These are phyloP conservation scores for Monosporozyma solicola DNA, from an alignment of 805 yeast genomes.

Conservation along the genomic window DNA sequence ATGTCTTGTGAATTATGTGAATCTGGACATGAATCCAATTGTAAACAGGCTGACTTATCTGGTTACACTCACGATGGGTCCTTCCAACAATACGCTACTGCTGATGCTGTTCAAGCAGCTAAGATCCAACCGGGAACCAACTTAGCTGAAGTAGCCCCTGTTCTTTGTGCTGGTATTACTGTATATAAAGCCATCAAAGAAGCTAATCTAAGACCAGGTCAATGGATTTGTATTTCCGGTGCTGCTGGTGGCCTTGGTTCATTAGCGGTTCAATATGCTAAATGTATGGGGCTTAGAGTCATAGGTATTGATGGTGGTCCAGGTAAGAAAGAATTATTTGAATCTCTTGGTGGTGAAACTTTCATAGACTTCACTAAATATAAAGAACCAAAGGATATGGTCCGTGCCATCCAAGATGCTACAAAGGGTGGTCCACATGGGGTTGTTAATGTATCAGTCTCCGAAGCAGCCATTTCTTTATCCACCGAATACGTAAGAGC, in stretches of 20 bases:
- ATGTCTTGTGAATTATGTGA: conserved; percentile 52
- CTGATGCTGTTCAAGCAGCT: conserved; percentile 84
- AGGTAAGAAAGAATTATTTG: conserved; percentile 39
- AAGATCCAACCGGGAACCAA: conserved; percentile 62
- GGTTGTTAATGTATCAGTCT: conserved; percentile 60
- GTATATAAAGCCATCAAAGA: conserved; percentile 52
- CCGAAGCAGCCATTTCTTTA: conserved; percentile 51
- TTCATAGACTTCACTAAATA: conserved; percentile 46
- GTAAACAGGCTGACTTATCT: conserved; percentile 41
- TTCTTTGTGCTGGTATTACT: conserved; percentile 55
- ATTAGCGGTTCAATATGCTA: conserved; percentile 50
- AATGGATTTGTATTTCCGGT: conserved; percentile 53
- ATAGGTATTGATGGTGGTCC: conserved; percentile 50
- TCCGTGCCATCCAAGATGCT: conserved; percentile 40
- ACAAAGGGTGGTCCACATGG: conserved; percentile 69
- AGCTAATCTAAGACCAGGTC: conserved; percentile 41
- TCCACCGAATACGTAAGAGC: conserved; percentile 52
- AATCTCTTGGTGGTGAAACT: conserved; percentile 44
- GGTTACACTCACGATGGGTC: conserved; percentile 61
- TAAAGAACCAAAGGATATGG: conserved; percentile 35
- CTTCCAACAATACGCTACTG: conserved; percentile 83
- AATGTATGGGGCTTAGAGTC: conserved; percentile 49
- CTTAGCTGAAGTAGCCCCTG: conserved; percentile 60
- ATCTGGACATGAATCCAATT: conserved; percentile 43
- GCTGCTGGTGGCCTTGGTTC: conserved; percentile 59